Percentiles rank a stretch among this genome's conserved stretches.
These are phyloP conservation scores for Chlorella ohadii DNA, from an alignment of 139 green algal species.

Conservation along the genomic window DNA sequence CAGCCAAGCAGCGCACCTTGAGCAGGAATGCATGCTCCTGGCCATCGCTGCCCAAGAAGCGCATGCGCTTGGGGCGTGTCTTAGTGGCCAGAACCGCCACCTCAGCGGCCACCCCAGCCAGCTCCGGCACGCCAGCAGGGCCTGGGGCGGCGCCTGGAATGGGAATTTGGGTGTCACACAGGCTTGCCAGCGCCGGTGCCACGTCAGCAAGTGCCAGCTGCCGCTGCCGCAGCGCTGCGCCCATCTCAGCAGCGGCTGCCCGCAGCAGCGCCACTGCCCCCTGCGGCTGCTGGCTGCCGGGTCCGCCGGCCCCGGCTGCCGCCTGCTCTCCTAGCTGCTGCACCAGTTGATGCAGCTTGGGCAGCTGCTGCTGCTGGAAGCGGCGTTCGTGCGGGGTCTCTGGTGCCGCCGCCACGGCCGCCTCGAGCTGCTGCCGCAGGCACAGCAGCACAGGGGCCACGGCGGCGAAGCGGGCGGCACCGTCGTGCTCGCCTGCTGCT, in stretches of 20 bases:
- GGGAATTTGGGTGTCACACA: constrained; percentile 52
- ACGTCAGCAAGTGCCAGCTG: constrained; percentile 45
- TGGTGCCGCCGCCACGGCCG: constrained; percentile 10
- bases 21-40: constrained; percentile 77
- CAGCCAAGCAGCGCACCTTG: constrained; percentile 59
- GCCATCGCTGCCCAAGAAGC: constrained; percentile 81
- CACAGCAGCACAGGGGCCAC: constrained; percentile 25
- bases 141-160: constrained; percentile 50
- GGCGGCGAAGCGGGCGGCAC: background rate
- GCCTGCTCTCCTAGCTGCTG: background rate
- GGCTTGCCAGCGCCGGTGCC: constrained; percentile 51
- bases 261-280: background rate
- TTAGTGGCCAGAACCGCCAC: constrained; percentile 83
- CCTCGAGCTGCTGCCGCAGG: constrained; percentile 62
- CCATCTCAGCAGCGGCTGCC: constrained; percentile 8
- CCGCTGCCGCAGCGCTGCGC: constrained; percentile 1
- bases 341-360: constrained; percentile 30
- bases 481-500: background rate
- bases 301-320: background rate
- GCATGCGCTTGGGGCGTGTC: constrained; percentile 88
- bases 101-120: constrained; percentile 19
- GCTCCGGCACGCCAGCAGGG: background rate
- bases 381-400: constrained; percentile 44
- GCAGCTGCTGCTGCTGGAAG: constrained; percentile 50
- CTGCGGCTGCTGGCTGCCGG: constrained; percentile 6